Evolutionary conservation across 495 filamentous ascomycete genomes (phyloP).

Genomic region (Penicillium verhagenii): DNA sequence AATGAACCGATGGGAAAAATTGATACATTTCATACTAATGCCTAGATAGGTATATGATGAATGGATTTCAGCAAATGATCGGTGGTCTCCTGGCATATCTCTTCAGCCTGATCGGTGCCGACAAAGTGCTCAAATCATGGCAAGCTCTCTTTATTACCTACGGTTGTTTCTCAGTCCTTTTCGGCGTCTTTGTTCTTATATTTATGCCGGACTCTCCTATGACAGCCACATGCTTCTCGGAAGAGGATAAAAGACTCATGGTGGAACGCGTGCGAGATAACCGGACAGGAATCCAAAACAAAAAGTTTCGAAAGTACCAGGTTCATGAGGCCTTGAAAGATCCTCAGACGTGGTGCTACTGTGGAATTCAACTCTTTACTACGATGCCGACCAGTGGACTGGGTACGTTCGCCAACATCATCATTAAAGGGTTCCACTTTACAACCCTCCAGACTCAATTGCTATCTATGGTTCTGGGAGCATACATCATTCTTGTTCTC

Average conservation of each 20-base stretch:
- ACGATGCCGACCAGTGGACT: conserved; percentile 54
- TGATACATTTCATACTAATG: conserved; percentile 3
- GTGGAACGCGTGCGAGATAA: conserved; percentile 41
- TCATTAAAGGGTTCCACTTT: conserved; percentile 29
- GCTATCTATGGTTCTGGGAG: conserved; percentile 57
- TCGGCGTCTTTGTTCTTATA: conserved; percentile 39
- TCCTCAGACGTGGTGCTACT: conserved; percentile 2
- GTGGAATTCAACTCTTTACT: conserved; percentile 1
- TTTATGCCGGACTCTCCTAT: conserved; percentile 46
- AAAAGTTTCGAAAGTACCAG: conserved; percentile 43
- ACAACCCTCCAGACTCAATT: conserved; percentile 22
- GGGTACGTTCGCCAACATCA: conserved; percentile 57
- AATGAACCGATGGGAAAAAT: too few relatives aligned
- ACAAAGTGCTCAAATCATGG: conserved; percentile 42
- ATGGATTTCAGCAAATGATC: conserved; percentile 46
- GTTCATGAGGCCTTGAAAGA: conserved; percentile 28
- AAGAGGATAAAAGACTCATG: conserved; percentile 41
- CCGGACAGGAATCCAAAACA: conserved; percentile 50
- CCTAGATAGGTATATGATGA: conserved; percentile 47
- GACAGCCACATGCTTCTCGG: conserved; percentile 39
- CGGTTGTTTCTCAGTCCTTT: conserved; percentile 46
- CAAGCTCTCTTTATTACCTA: conserved; percentile 56
- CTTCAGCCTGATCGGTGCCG: conserved; percentile 20
- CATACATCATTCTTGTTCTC: conserved; percentile 58
- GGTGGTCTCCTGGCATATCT: conserved; percentile 49